Base-by-base conservation (phyloP, 2,329 filamentous ascomycete genomes). In the Paecilomyces dactylethromorphus region DNA sequence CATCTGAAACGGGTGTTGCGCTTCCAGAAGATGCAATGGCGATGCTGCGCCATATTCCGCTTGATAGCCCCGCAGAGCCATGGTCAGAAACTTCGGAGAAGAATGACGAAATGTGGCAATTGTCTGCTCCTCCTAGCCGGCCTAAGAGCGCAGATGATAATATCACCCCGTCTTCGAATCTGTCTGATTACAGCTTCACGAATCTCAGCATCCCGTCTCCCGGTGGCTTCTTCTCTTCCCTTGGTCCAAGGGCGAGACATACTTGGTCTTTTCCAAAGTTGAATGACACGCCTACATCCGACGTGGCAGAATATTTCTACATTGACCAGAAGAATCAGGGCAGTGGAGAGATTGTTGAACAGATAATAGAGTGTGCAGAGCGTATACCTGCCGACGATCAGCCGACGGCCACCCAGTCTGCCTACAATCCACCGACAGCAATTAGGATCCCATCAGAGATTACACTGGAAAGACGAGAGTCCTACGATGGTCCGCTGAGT, bases 241-340 rank as follows among this genome's bases (percentile, higher is more conserved):
- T 97, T 29, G 90, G 89, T 39, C 85, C 88, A 3, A 84, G 85
- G 56, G 86, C 88, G 39, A 86, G 92, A 56, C 86, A 87, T 68
- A 94, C 92, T 12, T 97, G 93, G 93, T 86, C 91, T 68, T 78
- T 87, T 60, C 80, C 82, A 11, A 76, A 77, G 29, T 77, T 74
- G 64, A 80, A 81, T 21, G 81, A 82, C 12, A 81, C 84, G 7
- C 92, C 92, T 1, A 93, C 91, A 0, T 96, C 93, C 1, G 91
- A 91, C 31, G 92, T 89, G n/a, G 93, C 93, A 10, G 91, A 96
- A 71, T 86, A 89, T 62, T 97, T 97, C 69, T 97, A 97, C 76
- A 87, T 88, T 62, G 83, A 88, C 29, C 92, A 92, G 2, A 97
- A 92, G 88, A 82, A 80, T 63, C 75, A 76, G 22, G 71, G 79